Evolutionary conservation across 495 filamentous ascomycete genomes (phyloP), one percentile per base, ranked within the genome.

Genomic region (Geoglossum glabrum): DNA sequence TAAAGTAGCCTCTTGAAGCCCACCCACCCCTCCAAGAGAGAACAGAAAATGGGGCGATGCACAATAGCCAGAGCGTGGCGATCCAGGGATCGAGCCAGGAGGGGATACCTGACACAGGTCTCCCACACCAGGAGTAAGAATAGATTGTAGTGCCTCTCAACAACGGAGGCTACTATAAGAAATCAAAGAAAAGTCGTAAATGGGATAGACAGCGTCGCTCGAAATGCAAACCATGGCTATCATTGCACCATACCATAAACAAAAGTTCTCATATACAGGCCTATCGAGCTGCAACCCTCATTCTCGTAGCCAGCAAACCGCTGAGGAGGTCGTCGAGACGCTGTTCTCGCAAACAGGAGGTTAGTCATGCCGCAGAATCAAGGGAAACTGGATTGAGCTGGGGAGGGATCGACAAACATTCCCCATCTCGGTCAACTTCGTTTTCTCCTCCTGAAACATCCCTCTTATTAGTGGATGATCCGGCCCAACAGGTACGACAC

Each of bases 371-470:
- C 40, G 5, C 10, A 52, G 49, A 28, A 15, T 13, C 49, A 28
- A 52, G 26, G 7, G 11, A 31, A 17, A 2, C 11, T n/a, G n/a
- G n/a, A n/a, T n/a, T n/a, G n/a, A n/a, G n/a, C n/a, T n/a, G n/a
- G n/a, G 17, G 36, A 26, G 30, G 40, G 19, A 21, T n/a, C 15
- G n/a, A 34, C 56, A 19, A 0, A 58, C 56, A 15, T 79, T 83
- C 52, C 82, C 84, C 67, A 96, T 89, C 64, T 90, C 87, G 45
- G 79, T 81, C 63, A 95, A 68, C 64, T 80, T 79, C 56, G 81
- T 80, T 65, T 86, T 88, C 69, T 94, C 84, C 62, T 92, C 87
- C 57, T 79, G 82, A 73, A 90, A 96, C 33, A 97, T 67, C 26
- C 78, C 79, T 3, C 79, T 79, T 27, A 86, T 87, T 27, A 95